Conservation (phyloP, 495 filamentous ascomycete genomes). For the Neurospora tetrasperma region DNA sequence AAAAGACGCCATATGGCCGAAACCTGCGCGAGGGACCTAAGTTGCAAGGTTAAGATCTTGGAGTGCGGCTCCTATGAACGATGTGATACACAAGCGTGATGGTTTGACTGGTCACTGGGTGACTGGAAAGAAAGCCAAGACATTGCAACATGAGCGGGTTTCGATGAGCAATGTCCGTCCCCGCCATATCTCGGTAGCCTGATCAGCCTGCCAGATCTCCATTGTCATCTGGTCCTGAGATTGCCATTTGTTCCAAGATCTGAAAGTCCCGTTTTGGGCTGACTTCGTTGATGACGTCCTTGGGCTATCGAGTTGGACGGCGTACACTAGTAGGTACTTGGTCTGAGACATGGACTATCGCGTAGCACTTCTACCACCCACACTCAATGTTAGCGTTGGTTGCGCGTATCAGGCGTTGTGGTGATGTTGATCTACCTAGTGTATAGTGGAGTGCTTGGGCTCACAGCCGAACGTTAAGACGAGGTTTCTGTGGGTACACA, state of each 20-base stretch:
- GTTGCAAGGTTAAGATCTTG: neutral
- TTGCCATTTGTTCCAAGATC: neutral
- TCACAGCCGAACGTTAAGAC: neutral
- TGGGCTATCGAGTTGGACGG: neutral
- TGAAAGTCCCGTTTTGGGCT: neutral
- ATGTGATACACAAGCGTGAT: neutral
- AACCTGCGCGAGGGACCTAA: neutral
- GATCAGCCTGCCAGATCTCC: neutral
- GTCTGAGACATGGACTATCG: neutral
- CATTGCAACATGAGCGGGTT: neutral
- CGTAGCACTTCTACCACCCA: neutral
- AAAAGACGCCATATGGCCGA: neutral
- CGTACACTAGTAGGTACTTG: neutral
- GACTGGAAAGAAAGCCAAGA: neutral
- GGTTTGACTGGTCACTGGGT: neutral
- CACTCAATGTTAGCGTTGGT: neutral
- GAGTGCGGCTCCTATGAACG: neutral
- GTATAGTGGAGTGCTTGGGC: neutral
- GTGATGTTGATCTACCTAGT: neutral
- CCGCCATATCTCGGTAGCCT: neutral
- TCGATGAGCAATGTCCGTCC: neutral
- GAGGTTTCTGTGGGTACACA: neutral
- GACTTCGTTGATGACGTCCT: neutral
- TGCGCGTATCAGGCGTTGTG: neutral
- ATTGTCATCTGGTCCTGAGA: neutral